Evolutionary conservation across 352 stramenopile genomes (phyloP), one percentile per base, ranked within the genome.

Genomic region (Globisporangium canariense): DNA sequence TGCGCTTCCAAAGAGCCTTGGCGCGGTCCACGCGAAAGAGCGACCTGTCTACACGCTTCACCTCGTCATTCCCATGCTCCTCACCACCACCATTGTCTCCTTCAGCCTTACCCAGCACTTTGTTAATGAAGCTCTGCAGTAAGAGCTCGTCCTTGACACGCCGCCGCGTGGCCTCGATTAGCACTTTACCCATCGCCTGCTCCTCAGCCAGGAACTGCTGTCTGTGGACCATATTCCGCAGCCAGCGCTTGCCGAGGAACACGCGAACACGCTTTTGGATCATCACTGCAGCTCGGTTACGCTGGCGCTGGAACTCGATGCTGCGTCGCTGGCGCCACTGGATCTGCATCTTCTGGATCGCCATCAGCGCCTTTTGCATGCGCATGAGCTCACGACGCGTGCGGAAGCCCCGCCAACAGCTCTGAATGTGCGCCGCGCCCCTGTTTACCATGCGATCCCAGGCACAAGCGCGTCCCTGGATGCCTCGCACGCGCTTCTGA

Each of bases 71-170:
- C n/a, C 47, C 64, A 16, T 67, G 7, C 0, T 75, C 65, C 22
- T 47, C 63, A 18, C 68, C 61, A n/a, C 45, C 62, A 16, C 22
- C 28, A 28, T 3, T 28, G 1, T 59, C 25, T 28, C 25, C 18
- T 28, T 56, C 43, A 5, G 30, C 43, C 25, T 63, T 53, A 1
- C 58, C 59, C 3, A 84, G 46, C 18, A 67, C 64, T 20, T 71
- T 76, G 50, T 77, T 77, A 3, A 70, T 64, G 57, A 89, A 91
- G 52, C 81, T 90, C 57, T 92, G 83, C 4, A 92, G 43, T 41
- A 92, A 43, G 14, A 92, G 50, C 8, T 92, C 81, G 52, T 88
- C 72, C 22, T 81, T 75, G 6, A 87, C 66, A 22, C 76, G 77
- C 30, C 58, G 66, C 0, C 72, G 69, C 11, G 81, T 90, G 1